Base-by-base conservation (phyloP, 2,329 filamentous ascomycete species). In the Aureobasidium sp. region DNA sequence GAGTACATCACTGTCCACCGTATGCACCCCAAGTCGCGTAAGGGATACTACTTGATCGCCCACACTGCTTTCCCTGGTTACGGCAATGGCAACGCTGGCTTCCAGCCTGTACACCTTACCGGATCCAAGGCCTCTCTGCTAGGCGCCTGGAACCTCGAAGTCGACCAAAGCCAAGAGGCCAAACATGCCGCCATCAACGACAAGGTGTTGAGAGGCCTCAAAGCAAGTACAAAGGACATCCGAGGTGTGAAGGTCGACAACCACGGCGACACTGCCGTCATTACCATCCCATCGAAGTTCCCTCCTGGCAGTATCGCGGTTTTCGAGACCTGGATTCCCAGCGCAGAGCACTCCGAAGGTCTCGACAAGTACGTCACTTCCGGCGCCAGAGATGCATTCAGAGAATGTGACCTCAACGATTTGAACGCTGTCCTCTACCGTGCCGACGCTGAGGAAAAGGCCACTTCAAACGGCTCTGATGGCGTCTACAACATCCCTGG, bases 1-100 rank as follows among this genome's bases (percentile, higher is more conserved):
- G 89, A 99, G 73, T 97, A 96, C 71, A 89, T 99, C 69, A 99
- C 94, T 0, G 91, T 99, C 7, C 94, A 99, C 73, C 83, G 95
- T 64, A 91, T 97, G 3, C 92, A 99, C 70, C 94, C 93, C 0
- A 86, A 90, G 71, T 95, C 90, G 1, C 84, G 94, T 63, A 96
- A 94, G 72, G 94, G 94, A 0, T 93, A 96, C 74, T 97, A 97
- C 75, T 78, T 97, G 50, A 92, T 99, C 67, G 93, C 95, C 0
- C 94, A 97, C 69, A 97, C 94, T 4, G 94, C 95, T 0, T 99
- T 93, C 75, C 91, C 92, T 1, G 92, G 91, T 1, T 93, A 92
- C 69, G 89, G 91, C 27, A 89, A 90, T 66, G 89, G 89, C 1
- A 92, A 94, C 68, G 90, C 88, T 21, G 84, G 85, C 4, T 87